Evolutionary conservation across 495 filamentous ascomycete genomes (phyloP).

Genomic region (Penicillium samsonianum): DNA sequence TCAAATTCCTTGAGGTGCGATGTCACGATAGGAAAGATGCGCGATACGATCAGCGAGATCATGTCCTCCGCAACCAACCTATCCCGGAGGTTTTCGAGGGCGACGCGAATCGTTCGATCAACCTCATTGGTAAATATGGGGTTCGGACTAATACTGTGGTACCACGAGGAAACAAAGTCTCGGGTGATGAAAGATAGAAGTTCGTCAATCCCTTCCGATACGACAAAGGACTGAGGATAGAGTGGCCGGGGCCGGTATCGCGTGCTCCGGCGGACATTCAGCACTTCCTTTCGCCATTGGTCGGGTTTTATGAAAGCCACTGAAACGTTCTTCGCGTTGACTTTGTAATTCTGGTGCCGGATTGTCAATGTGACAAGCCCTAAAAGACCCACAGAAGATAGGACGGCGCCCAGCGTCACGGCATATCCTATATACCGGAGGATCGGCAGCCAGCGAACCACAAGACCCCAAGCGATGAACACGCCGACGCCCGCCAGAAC

Average conservation of each 20-base stretch:
- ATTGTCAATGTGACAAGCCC: slow-evolving; percentile 62
- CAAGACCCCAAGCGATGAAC: slow-evolving; percentile 85
- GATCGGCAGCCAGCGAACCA: slow-evolving; percentile 74
- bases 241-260: slow-evolving; percentile 60
- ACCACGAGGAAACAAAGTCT: slow-evolving; percentile 90
- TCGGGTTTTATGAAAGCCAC: slow-evolving; percentile 62
- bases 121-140: slow-evolving; percentile 81
- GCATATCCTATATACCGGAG: slow-evolving; percentile 81
- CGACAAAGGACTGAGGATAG: slow-evolving; percentile 73
- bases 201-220: slow-evolving; percentile 80
- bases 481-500: slow-evolving; percentile 64
- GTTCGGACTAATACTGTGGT: slow-evolving; percentile 78
- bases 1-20: slow-evolving; percentile 87
- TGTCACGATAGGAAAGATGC: slow-evolving; percentile 87
- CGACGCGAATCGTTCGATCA: slow-evolving; percentile 73
- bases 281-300: slow-evolving; percentile 68
- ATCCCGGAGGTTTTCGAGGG: slow-evolving; percentile 69
- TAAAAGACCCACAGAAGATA: slow-evolving; percentile 54
- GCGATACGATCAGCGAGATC: slow-evolving; percentile 74
- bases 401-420: slow-evolving; percentile 64
- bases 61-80: slow-evolving; percentile 72
- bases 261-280: slow-evolving; percentile 53
- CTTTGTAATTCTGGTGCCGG: slow-evolving; percentile 43
- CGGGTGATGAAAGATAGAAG: slow-evolving; percentile 74
- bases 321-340: slow-evolving; percentile 31